Percentiles rank a stretch among this genome's conserved stretches.
phyloP scores from a whole-genome alignment of 2,329 filamentous ascomycete species.

The Capronia americana region DNA sequence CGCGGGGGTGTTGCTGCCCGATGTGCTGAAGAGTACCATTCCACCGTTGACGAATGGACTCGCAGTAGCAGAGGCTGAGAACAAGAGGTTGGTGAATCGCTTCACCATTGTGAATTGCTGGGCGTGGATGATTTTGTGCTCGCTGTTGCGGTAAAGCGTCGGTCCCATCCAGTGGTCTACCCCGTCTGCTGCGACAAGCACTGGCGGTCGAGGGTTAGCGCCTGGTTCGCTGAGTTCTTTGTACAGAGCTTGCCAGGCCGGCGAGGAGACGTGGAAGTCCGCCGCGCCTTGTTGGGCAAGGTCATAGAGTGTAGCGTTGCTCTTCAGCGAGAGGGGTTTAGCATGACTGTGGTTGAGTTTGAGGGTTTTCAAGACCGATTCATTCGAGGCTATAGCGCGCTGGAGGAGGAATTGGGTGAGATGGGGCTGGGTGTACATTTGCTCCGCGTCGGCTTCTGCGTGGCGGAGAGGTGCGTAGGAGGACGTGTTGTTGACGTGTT shows the following conservation, averaged over 20 bases:
- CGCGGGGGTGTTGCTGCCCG: conserved; percentile 70
- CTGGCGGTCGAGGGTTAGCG: conserved; percentile 60
- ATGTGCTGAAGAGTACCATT: conserved; percentile 75
- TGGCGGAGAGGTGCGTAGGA: conserved; percentile 74
- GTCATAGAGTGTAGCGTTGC: conserved; percentile 66
- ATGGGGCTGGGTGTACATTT: conserved; percentile 77
- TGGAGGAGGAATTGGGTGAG: conserved; percentile 78
- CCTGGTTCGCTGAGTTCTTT: conserved; percentile 69
- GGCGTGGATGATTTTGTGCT: conserved; percentile 78
- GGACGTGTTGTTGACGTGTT: conserved; percentile 79
- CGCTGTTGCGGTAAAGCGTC: conserved; percentile 74
- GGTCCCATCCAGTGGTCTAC: conserved; percentile 80
- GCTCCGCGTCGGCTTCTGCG: conserved; percentile 26
- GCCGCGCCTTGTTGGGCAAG: conserved; percentile 72
- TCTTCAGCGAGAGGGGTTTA: conserved; percentile 64
- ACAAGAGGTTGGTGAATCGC: conserved; percentile 75
- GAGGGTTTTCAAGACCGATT: conserved; percentile 63
- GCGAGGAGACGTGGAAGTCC: conserved; percentile 79
- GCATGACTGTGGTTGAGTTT: conserved; percentile 60
- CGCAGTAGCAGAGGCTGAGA: conserved; percentile 59
- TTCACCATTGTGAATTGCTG: conserved; percentile 80
- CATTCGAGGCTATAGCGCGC: conserved; percentile 75
- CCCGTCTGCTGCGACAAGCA: conserved; percentile 80
- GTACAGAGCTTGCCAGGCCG: conserved; percentile 81
- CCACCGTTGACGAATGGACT: conserved; percentile 72